A percentile compares a stretch with the other conserved stretches of the same genome.
These are phyloP conservation scores for Musa acuminata DNA, from an alignment of 176 grass and related monocot genomes.

Conservation along the genomic window DNA sequence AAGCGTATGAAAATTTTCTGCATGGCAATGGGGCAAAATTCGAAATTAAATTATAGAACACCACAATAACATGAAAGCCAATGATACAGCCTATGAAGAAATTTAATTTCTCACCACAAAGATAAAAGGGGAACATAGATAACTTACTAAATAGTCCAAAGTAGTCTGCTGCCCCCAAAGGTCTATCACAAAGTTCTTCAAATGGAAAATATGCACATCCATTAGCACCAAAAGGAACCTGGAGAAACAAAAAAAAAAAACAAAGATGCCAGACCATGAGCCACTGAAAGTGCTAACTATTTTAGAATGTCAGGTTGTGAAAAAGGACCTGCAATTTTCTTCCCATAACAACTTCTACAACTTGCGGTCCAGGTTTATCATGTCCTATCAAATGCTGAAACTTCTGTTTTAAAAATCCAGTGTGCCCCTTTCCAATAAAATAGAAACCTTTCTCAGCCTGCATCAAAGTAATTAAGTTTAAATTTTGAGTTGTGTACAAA, in stretches of 20 bases:
- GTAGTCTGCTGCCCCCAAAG: conserved; percentile 90
- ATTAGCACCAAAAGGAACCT: conserved; percentile 80
- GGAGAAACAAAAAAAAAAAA: conserved; percentile 2
- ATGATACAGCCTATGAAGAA: neutral
- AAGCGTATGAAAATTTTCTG: conserved; percentile 90
- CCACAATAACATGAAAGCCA: neutral
- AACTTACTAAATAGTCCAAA: conserved; percentile 88
- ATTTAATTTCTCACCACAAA: neutral
- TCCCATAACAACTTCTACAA: conserved; percentile 90
- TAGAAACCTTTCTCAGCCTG: conserved; percentile 93
- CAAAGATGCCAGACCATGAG: conserved; percentile 10
- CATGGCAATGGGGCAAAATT: neutral
- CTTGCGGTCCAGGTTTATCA: conserved; percentile 52
- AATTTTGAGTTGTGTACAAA: too few species aligned
- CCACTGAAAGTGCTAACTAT: neutral
- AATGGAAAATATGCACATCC: conserved; percentile 86
- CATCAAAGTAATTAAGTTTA: conserved; percentile 12
- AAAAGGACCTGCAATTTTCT: conserved; percentile 59
- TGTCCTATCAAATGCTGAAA: conserved; percentile 63
- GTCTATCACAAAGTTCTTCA: conserved; percentile 88
- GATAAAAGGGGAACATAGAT: conserved; percentile 8
- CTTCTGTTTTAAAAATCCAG: conserved; percentile 61
- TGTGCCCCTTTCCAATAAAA: conserved; percentile 48
- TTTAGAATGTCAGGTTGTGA: neutral
- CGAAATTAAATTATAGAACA: neutral